Conservation (phyloP, 208 protist species). For the Acanthamoeba polyphaga region DNA sequence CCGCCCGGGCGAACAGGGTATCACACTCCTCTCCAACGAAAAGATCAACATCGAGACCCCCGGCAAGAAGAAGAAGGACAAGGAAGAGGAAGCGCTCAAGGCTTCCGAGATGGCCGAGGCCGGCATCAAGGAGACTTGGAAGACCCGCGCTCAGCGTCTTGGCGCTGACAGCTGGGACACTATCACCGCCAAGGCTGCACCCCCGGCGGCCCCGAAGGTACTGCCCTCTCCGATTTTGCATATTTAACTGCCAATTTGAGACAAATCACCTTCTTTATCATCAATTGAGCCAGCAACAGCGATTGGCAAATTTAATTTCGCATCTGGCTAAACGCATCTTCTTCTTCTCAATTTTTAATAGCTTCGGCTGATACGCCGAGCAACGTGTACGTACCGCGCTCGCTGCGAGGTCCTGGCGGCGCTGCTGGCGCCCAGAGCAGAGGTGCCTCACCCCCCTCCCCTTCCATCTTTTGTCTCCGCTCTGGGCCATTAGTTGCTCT, state of each 20-base stretch:
- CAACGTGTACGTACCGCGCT: constrained; percentile 1
- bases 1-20: not conserved
- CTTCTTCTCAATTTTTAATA: not conserved
- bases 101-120: constrained; percentile 5
- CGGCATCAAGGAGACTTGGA: constrained; percentile 47
- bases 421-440: not conserved
- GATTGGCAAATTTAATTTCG: not conserved
- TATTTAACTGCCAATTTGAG: not conserved
- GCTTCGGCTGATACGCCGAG: constrained; percentile 23
- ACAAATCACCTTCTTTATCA: too few relatives aligned
- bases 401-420: not conserved
- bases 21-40: not conserved
- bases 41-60: constrained; percentile 8
- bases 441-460: constrained; percentile 52
- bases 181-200: constrained; percentile 10
- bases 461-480: too few relatives aligned
- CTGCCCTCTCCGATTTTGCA: not conserved
- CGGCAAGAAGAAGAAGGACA: constrained; percentile 55
- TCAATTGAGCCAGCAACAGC: too few relatives aligned
- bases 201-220: not conserved
- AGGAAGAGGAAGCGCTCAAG: constrained; percentile 68
- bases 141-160: constrained; percentile 47
- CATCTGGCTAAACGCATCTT: not conserved
- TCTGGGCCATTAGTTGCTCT: not conserved
- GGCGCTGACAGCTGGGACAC: constrained; percentile 66